These are phyloP conservation scores for Neckera pumila DNA, from an alignment of 225 moss, liverwort and hornwort species.

Conservation along the genomic window DNA sequence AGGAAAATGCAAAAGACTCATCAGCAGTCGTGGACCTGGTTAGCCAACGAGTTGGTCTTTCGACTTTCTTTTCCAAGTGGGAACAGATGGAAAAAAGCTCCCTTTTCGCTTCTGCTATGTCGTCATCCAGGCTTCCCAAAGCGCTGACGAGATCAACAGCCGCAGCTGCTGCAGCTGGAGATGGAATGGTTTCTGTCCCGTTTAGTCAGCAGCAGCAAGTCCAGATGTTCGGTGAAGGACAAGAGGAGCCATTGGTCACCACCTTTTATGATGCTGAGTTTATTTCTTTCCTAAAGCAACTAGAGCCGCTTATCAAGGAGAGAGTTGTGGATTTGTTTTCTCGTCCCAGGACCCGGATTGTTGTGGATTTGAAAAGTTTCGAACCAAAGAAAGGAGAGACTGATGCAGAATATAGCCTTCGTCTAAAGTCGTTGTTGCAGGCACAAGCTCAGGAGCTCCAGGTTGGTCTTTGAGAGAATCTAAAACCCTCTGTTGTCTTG, in stretches of 20 bases:
- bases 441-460: constrained; percentile 85
- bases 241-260: constrained; percentile 65
- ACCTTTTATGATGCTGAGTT: constrained; percentile 90
- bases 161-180: constrained; percentile 82
- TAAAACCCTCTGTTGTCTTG: neutral
- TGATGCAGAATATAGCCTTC: constrained; percentile 51
- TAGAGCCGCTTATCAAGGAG: constrained; percentile 79
- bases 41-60: constrained; percentile 75
- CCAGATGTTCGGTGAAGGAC: constrained; percentile 14
- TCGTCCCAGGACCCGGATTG: constrained; percentile 57
- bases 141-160: constrained; percentile 87
- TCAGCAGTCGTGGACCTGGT: constrained; percentile 65
- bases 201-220: constrained; percentile 43
- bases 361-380: constrained; percentile 52
- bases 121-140: constrained; percentile 79
- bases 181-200: constrained; percentile 64
- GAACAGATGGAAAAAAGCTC: constrained; percentile 75
- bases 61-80: constrained; percentile 82
- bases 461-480: constrained; percentile 21
- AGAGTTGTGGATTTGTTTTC: constrained; percentile 84
- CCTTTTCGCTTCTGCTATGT: constrained; percentile 63
- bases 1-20: constrained; percentile 55
- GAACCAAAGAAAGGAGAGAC: constrained; percentile 67
- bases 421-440: constrained; percentile 55
- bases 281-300: constrained; percentile 54